These are phyloP conservation scores for Klebsormidium nitens DNA, from an alignment of 139 green algal species.

Conservation along the genomic window DNA sequence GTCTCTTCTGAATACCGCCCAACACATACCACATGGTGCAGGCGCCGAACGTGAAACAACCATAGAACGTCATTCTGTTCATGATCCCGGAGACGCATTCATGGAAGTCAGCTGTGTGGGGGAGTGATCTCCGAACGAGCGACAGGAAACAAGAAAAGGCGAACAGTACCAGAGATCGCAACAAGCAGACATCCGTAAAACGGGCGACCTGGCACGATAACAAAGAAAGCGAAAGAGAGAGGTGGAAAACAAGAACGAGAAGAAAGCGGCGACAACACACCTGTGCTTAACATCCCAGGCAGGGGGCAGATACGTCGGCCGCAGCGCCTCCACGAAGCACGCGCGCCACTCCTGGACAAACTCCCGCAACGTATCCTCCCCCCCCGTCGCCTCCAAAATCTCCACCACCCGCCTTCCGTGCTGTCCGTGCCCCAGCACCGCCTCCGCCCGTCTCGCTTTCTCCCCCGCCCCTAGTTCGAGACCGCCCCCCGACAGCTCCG, in stretches of 20 bases:
- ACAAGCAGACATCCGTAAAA: background rate
- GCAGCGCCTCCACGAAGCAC: conserved; percentile 25
- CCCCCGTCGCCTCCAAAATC: conserved; percentile 10
- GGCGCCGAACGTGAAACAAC: too few species aligned
- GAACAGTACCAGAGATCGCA: background rate
- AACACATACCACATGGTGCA: too few species aligned
- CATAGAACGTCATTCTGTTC: too few species aligned
- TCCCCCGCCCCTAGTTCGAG: too few species aligned
- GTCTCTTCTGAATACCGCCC: too few species aligned
- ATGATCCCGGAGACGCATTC: too few species aligned
- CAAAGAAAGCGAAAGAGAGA: too few species aligned
- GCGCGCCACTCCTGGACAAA: conserved; percentile 27
- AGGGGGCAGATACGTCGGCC: conserved; percentile 22
- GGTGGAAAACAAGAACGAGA: background rate
- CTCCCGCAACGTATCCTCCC: conserved; percentile 19
- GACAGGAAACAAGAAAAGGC: background rate
- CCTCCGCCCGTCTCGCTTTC: conserved; percentile 8
- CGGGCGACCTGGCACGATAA: too few species aligned
- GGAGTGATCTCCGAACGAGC: background rate
- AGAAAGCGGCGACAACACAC: background rate
- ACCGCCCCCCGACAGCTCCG: too few species aligned
- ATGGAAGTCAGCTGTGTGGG: background rate
- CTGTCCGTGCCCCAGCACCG: conserved; percentile 17
- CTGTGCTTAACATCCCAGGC: conserved; percentile 35
- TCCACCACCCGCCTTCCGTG: conserved; percentile 25